phyloP scores from a whole-genome alignment of 805 yeast genomes.

The Wickerhamomyces strasburgensis region DNA sequence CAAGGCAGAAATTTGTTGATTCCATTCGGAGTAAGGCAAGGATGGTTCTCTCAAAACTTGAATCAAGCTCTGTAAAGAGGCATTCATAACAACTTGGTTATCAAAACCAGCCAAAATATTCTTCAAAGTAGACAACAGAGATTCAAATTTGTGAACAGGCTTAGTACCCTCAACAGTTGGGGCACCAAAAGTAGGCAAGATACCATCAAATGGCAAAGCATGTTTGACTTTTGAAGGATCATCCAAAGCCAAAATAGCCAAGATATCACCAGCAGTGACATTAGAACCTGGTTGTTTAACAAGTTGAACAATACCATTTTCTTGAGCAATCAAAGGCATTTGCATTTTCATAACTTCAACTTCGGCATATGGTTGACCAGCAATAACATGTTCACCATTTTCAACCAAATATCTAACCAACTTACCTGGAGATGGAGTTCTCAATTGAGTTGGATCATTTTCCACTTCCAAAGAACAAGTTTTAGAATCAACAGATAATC shows the following conservation, averaged over 20 bases:
- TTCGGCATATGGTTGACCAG: slow-evolving; percentile 96
- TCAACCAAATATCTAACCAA: slow-evolving; percentile 90
- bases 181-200: slow-evolving; percentile 82
- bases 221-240: slow-evolving; percentile 97
- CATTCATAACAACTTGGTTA: slow-evolving; percentile 89
- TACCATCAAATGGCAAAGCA: slow-evolving; percentile 92
- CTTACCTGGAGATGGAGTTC: slow-evolving; percentile 99
- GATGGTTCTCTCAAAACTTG: slow-evolving; percentile 71
- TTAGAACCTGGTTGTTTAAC: slow-evolving; percentile 99
- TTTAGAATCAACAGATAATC: slow-evolving; percentile 91
- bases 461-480: slow-evolving; percentile 92
- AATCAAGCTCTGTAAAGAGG: slow-evolving; percentile 69
- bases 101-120: slow-evolving; percentile 89
- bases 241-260: slow-evolving; percentile 90
- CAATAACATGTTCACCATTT: slow-evolving; percentile 84
- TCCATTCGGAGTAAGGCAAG: slow-evolving; percentile 94
- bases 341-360: slow-evolving; percentile 99
- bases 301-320: slow-evolving; percentile 86
- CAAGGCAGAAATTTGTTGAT: slow-evolving; percentile 75
- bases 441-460: slow-evolving; percentile 96
- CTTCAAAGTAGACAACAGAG: slow-evolving; percentile 53
- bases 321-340: slow-evolving; percentile 94
- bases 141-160: slow-evolving; percentile 69
- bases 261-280: slow-evolving; percentile 91
- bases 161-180: slow-evolving; percentile 81